phyloP scores from a whole-genome alignment of 2,329 filamentous ascomycete species.

The Teratosphaeria viscida region DNA sequence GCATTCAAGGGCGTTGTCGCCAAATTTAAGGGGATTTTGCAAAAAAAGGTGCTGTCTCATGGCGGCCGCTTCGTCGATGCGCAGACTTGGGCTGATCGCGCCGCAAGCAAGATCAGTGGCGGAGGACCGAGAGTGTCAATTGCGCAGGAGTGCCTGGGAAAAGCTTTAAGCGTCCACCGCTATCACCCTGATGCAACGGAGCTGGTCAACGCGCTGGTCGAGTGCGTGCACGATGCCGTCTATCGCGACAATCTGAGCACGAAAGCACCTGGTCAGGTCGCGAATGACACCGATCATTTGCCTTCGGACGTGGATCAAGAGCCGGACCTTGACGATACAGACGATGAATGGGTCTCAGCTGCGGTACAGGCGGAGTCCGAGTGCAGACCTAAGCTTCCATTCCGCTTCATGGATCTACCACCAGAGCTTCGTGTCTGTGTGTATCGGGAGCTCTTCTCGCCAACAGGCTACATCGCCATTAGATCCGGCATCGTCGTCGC shows the following conservation, averaged over 20 bases:
- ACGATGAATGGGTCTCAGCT: background rate
- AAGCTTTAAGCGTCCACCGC: background rate
- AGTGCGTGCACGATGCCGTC: background rate
- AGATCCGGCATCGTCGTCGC: constrained; percentile 18
- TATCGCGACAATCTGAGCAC: background rate
- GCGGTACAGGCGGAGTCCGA: background rate
- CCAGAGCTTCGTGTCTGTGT: constrained; percentile 10
- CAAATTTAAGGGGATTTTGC: background rate
- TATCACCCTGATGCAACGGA: background rate
- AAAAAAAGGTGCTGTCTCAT: background rate
- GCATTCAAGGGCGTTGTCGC: background rate
- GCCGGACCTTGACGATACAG: background rate
- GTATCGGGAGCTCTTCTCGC: constrained; percentile 8
- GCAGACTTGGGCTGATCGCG: background rate
- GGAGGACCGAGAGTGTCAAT: background rate
- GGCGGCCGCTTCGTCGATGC: background rate
- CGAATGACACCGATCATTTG: background rate
- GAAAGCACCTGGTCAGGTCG: background rate
- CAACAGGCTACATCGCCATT: constrained; percentile 6
- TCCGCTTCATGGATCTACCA: constrained; percentile 11
- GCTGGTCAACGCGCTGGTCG: background rate
- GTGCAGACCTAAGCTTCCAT: background rate
- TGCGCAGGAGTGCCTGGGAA: background rate
- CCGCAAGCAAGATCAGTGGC: background rate
- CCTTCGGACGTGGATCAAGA: background rate